Evolutionary conservation across 805 yeast species (phyloP).

Genomic region (Starmerella ratchasimensis): DNA sequence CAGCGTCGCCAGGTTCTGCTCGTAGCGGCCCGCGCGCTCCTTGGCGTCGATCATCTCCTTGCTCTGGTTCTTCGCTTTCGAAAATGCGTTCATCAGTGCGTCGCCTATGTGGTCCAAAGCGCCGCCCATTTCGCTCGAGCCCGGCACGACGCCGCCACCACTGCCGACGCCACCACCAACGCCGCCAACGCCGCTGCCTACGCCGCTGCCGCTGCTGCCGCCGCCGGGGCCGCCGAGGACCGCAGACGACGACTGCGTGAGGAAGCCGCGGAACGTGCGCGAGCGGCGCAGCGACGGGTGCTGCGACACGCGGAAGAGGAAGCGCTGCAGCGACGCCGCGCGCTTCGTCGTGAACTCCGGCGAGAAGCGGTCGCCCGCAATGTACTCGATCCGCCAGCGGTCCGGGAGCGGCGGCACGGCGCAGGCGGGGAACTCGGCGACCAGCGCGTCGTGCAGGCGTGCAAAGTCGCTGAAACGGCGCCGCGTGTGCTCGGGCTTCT

Average conservation of each 20-base stretch:
- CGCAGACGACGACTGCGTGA: conserved; percentile 31
- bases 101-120: conserved; percentile 66
- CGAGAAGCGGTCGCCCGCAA: conserved; percentile 86
- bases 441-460: conserved; percentile 57
- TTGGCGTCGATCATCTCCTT: conserved; percentile 72
- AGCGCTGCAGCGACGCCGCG: conserved; percentile 65
- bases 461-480: conserved; percentile 82
- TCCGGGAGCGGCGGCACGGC: conserved; percentile 91
- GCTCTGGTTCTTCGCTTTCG: conserved; percentile 48
- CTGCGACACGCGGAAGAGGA: conserved; percentile 52
- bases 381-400: conserved; percentile 76
- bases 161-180: neutral
- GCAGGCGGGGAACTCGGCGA: conserved; percentile 69
- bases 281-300: conserved; percentile 65
- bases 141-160: neutral
- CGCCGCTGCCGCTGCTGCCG: neutral
- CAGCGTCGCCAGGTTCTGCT: conserved; percentile 65
- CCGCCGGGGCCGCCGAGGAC: neutral
- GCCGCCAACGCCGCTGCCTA: neutral
- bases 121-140: neutral
- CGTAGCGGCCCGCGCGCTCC: conserved; percentile 69
- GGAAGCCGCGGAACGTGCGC: conserved; percentile 52
- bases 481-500: conserved; percentile 34
- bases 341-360: conserved; percentile 72
- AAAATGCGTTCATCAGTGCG: conserved; percentile 84